Percentiles rank a stretch among this genome's conserved stretches.
These are phyloP conservation scores for Yarrowia osloensis DNA, from an alignment of 805 yeast species.

Conservation along the genomic window DNA sequence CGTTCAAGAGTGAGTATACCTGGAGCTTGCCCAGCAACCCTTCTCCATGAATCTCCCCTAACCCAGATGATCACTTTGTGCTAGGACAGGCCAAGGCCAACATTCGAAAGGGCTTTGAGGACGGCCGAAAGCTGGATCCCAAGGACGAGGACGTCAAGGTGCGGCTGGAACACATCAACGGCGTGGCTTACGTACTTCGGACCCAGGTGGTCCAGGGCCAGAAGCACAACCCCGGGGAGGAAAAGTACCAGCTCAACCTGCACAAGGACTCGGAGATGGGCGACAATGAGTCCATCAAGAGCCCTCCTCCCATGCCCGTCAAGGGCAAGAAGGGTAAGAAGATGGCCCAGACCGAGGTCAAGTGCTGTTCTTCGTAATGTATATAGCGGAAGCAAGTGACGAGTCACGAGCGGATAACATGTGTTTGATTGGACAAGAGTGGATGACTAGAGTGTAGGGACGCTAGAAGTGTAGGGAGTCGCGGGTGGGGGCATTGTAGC, in stretches of 20 bases:
- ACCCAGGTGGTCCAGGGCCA: conserved; percentile 86
- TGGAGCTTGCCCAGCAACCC: no score
- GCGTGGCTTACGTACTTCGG: conserved; percentile 67
- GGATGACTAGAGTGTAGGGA: no score
- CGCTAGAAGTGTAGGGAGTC: no score
- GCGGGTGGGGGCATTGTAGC: no score
- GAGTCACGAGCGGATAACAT: not conserved
- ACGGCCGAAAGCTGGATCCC: conserved; percentile 34
- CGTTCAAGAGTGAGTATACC: conserved; percentile 40
- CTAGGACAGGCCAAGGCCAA: conserved; percentile 34
- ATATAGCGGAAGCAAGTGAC: not conserved
- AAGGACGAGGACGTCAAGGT: conserved; percentile 54
- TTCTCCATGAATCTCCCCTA: not conserved
- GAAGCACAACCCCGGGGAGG: conserved; percentile 39
- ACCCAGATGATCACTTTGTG: conserved; percentile 36
- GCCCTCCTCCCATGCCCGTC: conserved; percentile 34
- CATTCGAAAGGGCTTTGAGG: conserved; percentile 35
- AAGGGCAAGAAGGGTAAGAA: conserved; percentile 29
- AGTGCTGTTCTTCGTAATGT: conserved; percentile 23
- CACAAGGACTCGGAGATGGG: conserved; percentile 86
- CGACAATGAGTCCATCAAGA: conserved; percentile 78
- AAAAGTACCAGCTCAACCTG: conserved; percentile 55
- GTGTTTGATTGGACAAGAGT: no score
- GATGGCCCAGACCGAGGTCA: no score
- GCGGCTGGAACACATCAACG: conserved; percentile 60